Evolutionary conservation across 2,329 filamentous ascomycete genomes (phyloP).

Genomic region (Chrysoporthe puriensis): DNA sequence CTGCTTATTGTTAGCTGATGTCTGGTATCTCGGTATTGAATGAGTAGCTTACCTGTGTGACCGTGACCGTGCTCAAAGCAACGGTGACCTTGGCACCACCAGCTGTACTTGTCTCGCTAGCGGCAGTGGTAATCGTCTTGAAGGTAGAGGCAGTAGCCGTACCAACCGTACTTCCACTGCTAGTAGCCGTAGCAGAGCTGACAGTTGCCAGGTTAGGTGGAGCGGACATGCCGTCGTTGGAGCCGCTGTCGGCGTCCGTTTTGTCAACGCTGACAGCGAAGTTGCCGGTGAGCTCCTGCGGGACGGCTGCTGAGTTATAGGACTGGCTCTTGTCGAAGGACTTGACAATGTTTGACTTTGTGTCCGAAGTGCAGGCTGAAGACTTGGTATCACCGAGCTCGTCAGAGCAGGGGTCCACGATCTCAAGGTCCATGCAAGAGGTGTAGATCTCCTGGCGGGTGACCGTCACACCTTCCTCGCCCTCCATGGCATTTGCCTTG

Average conservation of each 20-base stretch:
- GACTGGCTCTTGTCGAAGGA: constrained; percentile 43
- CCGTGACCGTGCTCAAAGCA: constrained; percentile 25
- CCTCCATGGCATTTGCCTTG: constrained; percentile 36
- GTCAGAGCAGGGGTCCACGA: constrained; percentile 36
- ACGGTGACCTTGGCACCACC: constrained; percentile 11
- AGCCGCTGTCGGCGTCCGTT: constrained; percentile 21
- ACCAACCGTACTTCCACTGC: neutral
- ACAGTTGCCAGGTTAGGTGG: constrained; percentile 21
- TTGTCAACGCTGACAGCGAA: constrained; percentile 47
- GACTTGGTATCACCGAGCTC: constrained; percentile 47
- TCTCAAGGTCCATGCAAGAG: constrained; percentile 47
- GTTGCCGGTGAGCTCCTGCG: constrained; percentile 48
- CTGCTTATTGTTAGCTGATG: constrained; percentile 11
- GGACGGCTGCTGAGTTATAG: constrained; percentile 49
- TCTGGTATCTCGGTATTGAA: neutral
- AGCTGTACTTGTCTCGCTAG: constrained; percentile 1
- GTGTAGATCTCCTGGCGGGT: constrained; percentile 44
- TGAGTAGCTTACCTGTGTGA: constrained; percentile 22
- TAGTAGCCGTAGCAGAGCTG: constrained; percentile 7
- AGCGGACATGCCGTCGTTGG: constrained; percentile 28
- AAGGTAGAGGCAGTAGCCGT: constrained; percentile 26
- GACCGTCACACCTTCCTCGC: constrained; percentile 40
- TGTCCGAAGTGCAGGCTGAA: constrained; percentile 37
- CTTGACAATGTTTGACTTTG: constrained; percentile 31
- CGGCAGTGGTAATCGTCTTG: constrained; percentile 22